phyloP scores from a whole-genome alignment of 495 filamentous ascomycete genomes.

The Penicillium coffeae region DNA sequence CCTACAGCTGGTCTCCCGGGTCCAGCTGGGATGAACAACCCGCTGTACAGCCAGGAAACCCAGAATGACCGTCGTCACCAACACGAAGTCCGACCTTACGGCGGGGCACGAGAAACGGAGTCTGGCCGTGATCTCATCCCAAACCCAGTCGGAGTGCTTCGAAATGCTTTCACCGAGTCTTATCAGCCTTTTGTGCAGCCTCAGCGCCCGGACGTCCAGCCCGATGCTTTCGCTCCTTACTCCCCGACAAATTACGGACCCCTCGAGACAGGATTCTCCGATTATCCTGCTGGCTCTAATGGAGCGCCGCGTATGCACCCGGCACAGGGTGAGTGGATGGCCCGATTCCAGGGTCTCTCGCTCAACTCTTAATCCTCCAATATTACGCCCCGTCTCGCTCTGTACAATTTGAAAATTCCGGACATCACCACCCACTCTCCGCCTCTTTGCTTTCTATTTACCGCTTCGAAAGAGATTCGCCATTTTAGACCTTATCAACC shows the following conservation, averaged over 20 bases:
- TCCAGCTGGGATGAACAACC: constrained; percentile 22
- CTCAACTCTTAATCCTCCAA: constrained; percentile 30
- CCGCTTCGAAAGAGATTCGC: constrained; percentile 10
- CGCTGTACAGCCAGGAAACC: constrained; percentile 34
- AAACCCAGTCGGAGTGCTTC: constrained; percentile 32
- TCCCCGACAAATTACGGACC: constrained; percentile 26
- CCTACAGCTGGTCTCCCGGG: constrained; percentile 64
- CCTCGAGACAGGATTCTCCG: constrained; percentile 33
- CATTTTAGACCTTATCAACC: constrained; percentile 6
- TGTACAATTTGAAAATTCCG: constrained; percentile 6
- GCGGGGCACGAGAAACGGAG: constrained; percentile 26
- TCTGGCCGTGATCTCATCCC: constrained; percentile 26
- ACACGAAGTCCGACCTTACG: constrained; percentile 31
- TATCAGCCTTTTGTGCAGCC: constrained; percentile 36
- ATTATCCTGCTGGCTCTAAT: constrained; percentile 25
- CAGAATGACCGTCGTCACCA: constrained; percentile 33
- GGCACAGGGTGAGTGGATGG: constrained; percentile 40
- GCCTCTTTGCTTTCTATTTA: not conserved
- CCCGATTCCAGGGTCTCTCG: constrained; percentile 49
- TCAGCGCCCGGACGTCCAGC: constrained; percentile 25
- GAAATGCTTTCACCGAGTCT: constrained; percentile 33
- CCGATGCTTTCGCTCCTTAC: constrained; percentile 38
- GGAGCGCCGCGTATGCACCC: constrained; percentile 34
- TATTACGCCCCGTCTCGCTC: not conserved
- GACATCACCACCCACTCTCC: not conserved